These are phyloP conservation scores for Pythium aphanidermatum DNA, from an alignment of 352 stramenopile species.

Conservation along the genomic window DNA sequence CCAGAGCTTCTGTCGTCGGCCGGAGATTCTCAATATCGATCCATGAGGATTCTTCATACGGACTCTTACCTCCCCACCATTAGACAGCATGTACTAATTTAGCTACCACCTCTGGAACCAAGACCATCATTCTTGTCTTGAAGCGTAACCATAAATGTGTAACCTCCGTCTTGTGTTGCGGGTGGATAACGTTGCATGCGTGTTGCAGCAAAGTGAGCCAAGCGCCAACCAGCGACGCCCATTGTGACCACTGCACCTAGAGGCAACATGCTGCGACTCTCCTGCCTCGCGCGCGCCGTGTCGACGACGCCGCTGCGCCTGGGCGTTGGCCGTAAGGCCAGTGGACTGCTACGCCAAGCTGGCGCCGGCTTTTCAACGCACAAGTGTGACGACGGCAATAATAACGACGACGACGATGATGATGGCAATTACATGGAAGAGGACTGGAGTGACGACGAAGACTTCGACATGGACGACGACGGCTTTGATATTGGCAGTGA, in stretches of 20 bases:
- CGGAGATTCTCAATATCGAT: too few species aligned
- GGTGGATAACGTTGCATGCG: conserved; percentile 9
- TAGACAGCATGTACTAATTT: too few species aligned
- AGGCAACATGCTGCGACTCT: conserved; percentile 59
- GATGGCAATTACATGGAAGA: conserved; percentile 33
- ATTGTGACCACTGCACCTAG: neutral
- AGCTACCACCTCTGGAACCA: too few species aligned
- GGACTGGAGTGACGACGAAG: conserved; percentile 29
- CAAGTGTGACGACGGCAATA: conserved; percentile 30
- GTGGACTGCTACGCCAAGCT: conserved; percentile 12
- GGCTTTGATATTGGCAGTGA: conserved; percentile 19
- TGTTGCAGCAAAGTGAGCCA: conserved; percentile 12
- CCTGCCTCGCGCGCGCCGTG: conserved; percentile 42
- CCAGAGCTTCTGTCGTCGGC: too few species aligned
- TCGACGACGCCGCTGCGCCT: conserved; percentile 35
- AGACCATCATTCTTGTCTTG: too few species aligned
- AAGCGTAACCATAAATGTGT: too few species aligned
- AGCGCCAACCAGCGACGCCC: conserved; percentile 9
- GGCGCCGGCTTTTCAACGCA: conserved; percentile 20
- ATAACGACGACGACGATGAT: conserved; percentile 30
- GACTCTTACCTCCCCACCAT: too few species aligned
- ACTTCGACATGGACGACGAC: conserved; percentile 24
- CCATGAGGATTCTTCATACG: too few species aligned
- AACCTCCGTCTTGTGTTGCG: too few species aligned
- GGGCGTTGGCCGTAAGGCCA: conserved; percentile 13